A percentile compares a stretch with the other conserved stretches of the same genome.
Conservation (phyloP, 768 basidiomycete species). For the Mycena kentingensis region DNA sequence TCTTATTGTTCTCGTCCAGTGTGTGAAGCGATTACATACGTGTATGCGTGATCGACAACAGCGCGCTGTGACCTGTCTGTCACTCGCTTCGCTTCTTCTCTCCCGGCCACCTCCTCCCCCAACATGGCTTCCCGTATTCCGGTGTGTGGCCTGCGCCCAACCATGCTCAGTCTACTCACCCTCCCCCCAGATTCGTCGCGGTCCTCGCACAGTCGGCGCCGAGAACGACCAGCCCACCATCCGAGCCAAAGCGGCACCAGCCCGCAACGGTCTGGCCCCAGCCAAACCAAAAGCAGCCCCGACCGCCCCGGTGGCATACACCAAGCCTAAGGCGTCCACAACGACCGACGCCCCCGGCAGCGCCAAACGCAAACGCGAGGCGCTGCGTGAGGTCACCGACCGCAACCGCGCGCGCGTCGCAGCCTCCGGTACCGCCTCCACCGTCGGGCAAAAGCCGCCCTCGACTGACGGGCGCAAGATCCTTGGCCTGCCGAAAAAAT, state of each 20-base stretch:
- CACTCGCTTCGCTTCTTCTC: too few species aligned
- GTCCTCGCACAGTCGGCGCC: conserved; percentile 11
- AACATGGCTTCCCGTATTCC: conserved; percentile 20
- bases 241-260: conserved; percentile 6
- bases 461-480: conserved; percentile 10
- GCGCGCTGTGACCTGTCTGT: too few species aligned
- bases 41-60: too few species aligned
- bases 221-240: conserved; percentile 14
- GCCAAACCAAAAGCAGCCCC: not conserved
- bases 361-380: conserved; percentile 22
- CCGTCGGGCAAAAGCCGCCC: not conserved
- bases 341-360: conserved; percentile 3
- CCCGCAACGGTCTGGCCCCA: not conserved
- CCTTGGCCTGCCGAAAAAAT: conserved; percentile 13
- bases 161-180: not conserved
- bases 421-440: not conserved
- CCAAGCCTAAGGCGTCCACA: not conserved
- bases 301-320: conserved; percentile 6
- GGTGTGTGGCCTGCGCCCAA: not conserved
- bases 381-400: conserved; percentile 13
- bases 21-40: too few species aligned
- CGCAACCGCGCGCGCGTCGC: conserved; percentile 1
- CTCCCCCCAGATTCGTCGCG: conserved; percentile 14
- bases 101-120: too few species aligned
- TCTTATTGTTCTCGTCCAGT: too few species aligned